phyloP scores from a whole-genome alignment of 192 early-diverging fungal species.

The Rhizophagus prolifer region DNA sequence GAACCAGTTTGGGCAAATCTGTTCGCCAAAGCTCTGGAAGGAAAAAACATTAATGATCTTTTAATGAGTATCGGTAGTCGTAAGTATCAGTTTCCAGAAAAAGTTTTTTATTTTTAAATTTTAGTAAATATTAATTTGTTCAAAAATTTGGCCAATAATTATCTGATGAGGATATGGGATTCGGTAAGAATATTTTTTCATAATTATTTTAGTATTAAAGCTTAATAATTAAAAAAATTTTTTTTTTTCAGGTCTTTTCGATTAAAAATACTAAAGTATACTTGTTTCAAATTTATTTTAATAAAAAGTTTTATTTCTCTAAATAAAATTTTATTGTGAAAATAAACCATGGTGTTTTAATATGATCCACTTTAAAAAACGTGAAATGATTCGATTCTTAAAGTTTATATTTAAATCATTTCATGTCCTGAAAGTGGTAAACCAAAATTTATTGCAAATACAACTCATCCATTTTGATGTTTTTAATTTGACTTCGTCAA shows the following conservation, averaged over 20 bases:
- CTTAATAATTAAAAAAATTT: not conserved
- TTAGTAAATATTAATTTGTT: not conserved
- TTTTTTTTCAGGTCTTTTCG: conserved; percentile 48
- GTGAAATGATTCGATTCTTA: not conserved
- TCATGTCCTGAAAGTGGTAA: not conserved
- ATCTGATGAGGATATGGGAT: conserved; percentile 84
- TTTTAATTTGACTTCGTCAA: not conserved
- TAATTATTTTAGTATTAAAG: too few species aligned
- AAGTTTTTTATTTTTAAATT: not conserved
- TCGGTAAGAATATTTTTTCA: conserved; percentile 51
- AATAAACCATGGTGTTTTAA: not conserved
- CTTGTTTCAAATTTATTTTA: not conserved
- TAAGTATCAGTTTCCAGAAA: conserved; percentile 6
- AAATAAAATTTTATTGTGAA: not conserved
- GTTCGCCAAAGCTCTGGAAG: conserved; percentile 98
- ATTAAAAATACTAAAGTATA: conserved; percentile 41
- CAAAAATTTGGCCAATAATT: too few species aligned
- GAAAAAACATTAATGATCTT: conserved; percentile 86
- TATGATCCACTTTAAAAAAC: not conserved
- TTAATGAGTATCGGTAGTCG: conserved; percentile 86
- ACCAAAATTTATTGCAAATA: not conserved
- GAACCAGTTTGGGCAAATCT: conserved; percentile 94
- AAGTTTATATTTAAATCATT: not conserved
- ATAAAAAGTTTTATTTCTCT: not conserved
- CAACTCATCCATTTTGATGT: not conserved